A percentile compares a stretch with the other conserved stretches of the same genome.
These are phyloP conservation scores for Neoboletus magnificus DNA, from an alignment of 768 basidiomycete species.

Conservation along the genomic window DNA sequence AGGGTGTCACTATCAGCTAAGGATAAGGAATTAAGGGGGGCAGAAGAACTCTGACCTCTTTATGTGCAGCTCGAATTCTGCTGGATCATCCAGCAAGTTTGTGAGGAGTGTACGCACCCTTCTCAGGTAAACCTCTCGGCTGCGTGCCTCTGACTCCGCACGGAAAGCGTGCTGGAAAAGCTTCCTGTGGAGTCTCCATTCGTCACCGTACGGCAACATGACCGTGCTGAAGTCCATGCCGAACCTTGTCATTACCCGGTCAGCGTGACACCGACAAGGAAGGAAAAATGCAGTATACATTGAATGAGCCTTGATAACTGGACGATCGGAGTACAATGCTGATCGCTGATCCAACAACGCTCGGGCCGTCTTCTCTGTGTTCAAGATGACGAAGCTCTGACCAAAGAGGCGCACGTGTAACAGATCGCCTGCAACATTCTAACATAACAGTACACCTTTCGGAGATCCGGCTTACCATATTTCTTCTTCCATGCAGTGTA, in stretches of 20 bases:
- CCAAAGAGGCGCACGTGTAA: conserved; percentile 21
- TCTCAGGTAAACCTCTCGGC: conserved; percentile 18
- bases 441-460: background rate
- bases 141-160: conserved; percentile 16
- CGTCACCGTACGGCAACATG: conserved; percentile 28
- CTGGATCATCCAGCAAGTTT: conserved; percentile 22
- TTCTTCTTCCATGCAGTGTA: conserved; percentile 32
- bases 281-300: conserved; percentile 5
- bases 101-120: conserved; percentile 20
- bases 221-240: conserved; percentile 28
- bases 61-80: conserved; percentile 23
- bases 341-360: conserved; percentile 28
- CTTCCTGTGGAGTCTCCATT: conserved; percentile 31
- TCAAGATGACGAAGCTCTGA: conserved; percentile 25
- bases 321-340: conserved; percentile 27
- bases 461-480: conserved; percentile 22
- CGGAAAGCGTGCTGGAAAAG: conserved; percentile 29
- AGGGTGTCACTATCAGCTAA: too few species aligned
- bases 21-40: too few species aligned
- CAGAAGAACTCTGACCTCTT: background rate
- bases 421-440: conserved; percentile 17
- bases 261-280: background rate
- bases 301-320: conserved; percentile 12
- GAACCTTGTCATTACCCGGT: conserved; percentile 14
- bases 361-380: conserved; percentile 28